Base-by-base conservation (phyloP, 2,329 filamentous ascomycete species). In the Aspergillus sp. region DNA sequence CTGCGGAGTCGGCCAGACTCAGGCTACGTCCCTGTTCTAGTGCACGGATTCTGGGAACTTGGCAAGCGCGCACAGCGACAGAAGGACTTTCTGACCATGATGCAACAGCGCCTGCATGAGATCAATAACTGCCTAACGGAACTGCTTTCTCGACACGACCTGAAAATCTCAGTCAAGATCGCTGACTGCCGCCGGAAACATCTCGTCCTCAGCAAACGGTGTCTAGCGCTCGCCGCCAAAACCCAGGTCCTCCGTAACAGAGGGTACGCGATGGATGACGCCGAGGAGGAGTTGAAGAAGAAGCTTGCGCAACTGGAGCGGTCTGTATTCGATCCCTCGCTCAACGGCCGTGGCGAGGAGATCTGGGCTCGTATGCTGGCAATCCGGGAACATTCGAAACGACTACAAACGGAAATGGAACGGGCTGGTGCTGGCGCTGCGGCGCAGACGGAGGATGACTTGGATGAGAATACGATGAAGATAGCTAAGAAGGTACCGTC, bases 311-410 rank as follows among this genome's bases (percentile, higher is more conserved):
- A 78, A 57, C 73, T 88, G 48, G 83, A 87, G 68, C 80, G 80
- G 52, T 77, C 78, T 49, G 82, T 85, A 2, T 83, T 84, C 51
- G 85, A 88, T 64, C 85, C 85, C 0, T 80, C 81, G 5, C 76
- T 87, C 47, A 80, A 79, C 44, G 85, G 84, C 4, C 75, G 85
- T 20, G 82, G 83, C 57, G 85, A 88, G 68, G 85, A 88, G 71
- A 84, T 88, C 55, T 88, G 85, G 85, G 85, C 85, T 30, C 76
- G 85, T 39, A 86, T 88, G 85, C 78, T 86, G 48, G 81, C 81
- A 7, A 80, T 88, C 53, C 76, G 84, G 55, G 84, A 87, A 66
- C 76, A 84, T 54, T 81, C 83, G 47, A 80, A 81, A 64, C 79
- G 82, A 65, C 68, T 88, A 55, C 83, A 87, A 64, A 75, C 78